Conservation (phyloP, 495 filamentous ascomycete species). For the Neurospora sp. region DNA sequence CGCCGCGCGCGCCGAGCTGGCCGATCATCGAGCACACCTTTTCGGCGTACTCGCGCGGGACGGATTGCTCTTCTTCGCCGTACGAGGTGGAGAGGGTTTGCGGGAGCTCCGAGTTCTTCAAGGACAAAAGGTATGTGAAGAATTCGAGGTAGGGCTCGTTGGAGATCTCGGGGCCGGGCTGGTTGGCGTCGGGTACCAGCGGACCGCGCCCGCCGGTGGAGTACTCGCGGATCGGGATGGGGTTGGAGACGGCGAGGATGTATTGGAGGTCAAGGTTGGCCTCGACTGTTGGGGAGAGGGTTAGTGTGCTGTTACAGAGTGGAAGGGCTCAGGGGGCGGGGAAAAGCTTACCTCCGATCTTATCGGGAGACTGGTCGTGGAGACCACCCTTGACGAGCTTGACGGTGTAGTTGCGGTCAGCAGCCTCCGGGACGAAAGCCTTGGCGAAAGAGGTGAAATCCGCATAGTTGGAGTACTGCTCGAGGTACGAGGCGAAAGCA, state of each 20-base stretch:
- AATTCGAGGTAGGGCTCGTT: conserved; percentile 77
- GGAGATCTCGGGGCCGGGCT: conserved; percentile 37
- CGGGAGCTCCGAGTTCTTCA: conserved; percentile 43
- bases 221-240: conserved; percentile 31
- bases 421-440: conserved; percentile 35
- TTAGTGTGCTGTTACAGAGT: not conserved
- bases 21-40: conserved; percentile 58
- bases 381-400: conserved; percentile 49
- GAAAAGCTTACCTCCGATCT: conserved; percentile 17
- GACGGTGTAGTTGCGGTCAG: conserved; percentile 49
- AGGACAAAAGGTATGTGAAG: conserved; percentile 42
- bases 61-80: conserved; percentile 70
- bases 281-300: conserved; percentile 29
- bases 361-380: conserved; percentile 27
- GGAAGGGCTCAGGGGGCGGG: conserved; percentile 1
- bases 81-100: conserved; percentile 72
- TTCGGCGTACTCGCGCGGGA: conserved; percentile 55
- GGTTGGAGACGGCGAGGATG: conserved; percentile 39
- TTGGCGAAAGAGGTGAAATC: conserved; percentile 45
- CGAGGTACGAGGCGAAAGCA: conserved; percentile 37
- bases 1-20: conserved; percentile 62
- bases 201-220: conserved; percentile 34
- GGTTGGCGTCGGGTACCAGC: conserved; percentile 50
- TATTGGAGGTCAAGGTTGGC: conserved; percentile 74
- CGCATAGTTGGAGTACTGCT: conserved; percentile 49